Evolutionary conservation across 2,329 filamentous ascomycete species (phyloP).

Genomic region (Zymoseptoria pseudotritici): DNA sequence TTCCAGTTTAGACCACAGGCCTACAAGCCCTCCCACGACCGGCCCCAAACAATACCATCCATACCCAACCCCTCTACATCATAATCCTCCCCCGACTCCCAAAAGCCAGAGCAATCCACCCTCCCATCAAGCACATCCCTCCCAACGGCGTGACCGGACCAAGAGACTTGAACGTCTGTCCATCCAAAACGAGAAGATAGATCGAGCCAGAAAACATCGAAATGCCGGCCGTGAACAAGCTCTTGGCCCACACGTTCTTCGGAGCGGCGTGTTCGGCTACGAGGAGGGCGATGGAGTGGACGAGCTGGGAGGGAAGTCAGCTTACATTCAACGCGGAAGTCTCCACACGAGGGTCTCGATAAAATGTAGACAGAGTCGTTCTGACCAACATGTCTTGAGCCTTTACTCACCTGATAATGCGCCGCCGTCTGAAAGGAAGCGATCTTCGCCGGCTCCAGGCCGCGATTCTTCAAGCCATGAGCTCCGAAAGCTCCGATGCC

Average conservation of each 20-base stretch:
- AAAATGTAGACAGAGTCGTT: no score
- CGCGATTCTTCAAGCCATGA: conserved; percentile 56
- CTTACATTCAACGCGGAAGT: no score
- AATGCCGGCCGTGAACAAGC: conserved; percentile 58
- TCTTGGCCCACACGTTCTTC: conserved; percentile 44
- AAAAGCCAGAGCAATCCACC: conserved; percentile 49
- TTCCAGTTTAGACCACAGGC: no score
- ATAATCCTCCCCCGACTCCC: conserved; percentile 27
- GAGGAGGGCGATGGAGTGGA: conserved; percentile 56
- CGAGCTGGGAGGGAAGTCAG: conserved; percentile 39
- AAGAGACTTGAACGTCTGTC: conserved; percentile 51
- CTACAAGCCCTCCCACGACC: no score
- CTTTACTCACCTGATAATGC: conserved; percentile 64
- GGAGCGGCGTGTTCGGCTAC: conserved; percentile 47
- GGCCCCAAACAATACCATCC: no score
- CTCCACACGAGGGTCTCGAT: no score
- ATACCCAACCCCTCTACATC: background rate
- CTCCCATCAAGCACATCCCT: conserved; percentile 56
- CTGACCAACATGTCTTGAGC: no score
- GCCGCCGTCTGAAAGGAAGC: conserved; percentile 58
- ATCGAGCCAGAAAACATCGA: conserved; percentile 60
- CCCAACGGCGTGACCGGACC: conserved; percentile 61
- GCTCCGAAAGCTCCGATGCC: conserved; percentile 60
- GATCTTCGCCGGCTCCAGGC: conserved; percentile 51
- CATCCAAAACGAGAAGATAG: conserved; percentile 57